Conservation (phyloP, 2,329 filamentous ascomycete species). For the Aureobasidium sp. region DNA sequence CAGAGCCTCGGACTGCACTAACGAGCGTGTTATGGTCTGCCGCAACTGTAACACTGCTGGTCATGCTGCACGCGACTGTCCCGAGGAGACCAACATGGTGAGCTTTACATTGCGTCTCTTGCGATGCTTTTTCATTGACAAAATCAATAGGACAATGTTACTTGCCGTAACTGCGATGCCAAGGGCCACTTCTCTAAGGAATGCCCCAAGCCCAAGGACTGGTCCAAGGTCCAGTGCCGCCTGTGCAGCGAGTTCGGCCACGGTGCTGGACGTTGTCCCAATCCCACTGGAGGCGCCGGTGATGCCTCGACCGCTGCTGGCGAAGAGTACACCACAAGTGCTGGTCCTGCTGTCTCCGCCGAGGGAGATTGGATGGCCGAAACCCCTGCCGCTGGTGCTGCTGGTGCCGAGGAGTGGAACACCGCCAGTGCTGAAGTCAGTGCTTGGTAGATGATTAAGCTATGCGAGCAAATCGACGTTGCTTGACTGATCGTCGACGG, state of each 20-base stretch:
- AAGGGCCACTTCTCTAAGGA: conserved; percentile 56
- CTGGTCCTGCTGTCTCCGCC: conserved; percentile 12
- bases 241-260: conserved; percentile 36
- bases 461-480: background rate
- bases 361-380: conserved; percentile 8
- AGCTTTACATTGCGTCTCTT: background rate
- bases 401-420: conserved; percentile 12
- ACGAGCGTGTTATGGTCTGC: conserved; percentile 30
- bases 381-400: background rate
- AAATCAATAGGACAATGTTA: conserved; percentile 21
- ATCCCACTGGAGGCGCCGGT: conserved; percentile 15
- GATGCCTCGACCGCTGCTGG: conserved; percentile 19
- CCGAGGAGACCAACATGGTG: conserved; percentile 38
- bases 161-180: conserved; percentile 29
- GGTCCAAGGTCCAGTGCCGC: conserved; percentile 41
- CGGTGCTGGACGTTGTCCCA: conserved; percentile 22
- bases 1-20: conserved; percentile 27
- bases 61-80: conserved; percentile 57
- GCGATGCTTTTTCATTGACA: background rate
- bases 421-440: conserved; percentile 3
- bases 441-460: conserved; percentile 2
- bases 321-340: conserved; percentile 14
- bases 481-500: background rate
- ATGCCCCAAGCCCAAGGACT: conserved; percentile 55
- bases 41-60: conserved; percentile 23